Evolutionary conservation across 805 yeast species (phyloP).

Genomic region (Wickerhamomyces bovis): DNA sequence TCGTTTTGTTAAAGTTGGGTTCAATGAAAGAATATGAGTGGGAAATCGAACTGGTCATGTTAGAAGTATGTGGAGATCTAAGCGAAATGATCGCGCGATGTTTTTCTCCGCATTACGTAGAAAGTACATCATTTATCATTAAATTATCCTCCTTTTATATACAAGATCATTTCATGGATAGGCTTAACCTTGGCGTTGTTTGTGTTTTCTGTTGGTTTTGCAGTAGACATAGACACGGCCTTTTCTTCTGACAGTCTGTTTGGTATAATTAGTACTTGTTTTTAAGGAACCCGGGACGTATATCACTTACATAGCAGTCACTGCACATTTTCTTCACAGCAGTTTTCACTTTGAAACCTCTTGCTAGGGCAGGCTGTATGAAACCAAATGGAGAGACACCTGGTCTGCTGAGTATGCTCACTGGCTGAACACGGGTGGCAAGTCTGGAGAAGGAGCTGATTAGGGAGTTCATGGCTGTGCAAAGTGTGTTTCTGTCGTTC

Average conservation of each 20-base stretch:
- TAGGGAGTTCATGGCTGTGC: constrained; percentile 5
- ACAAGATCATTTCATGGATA: not conserved
- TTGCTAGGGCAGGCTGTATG: constrained; percentile 29
- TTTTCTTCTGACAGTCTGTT: constrained; percentile 80
- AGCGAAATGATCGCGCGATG: too few species aligned
- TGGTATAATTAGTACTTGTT: not conserved
- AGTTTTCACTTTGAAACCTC: constrained; percentile 88
- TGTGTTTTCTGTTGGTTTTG: constrained; percentile 88
- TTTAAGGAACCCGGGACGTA: not conserved
- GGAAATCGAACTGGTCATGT: too few species aligned
- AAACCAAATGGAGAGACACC: constrained; percentile 13
- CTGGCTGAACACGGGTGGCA: constrained; percentile 15
- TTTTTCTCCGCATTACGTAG: not conserved
- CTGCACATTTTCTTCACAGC: constrained; percentile 91
- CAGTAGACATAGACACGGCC: constrained; percentile 93
- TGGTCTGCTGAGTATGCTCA: constrained; percentile 13
- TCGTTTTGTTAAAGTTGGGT: too few species aligned
- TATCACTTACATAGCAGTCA: constrained; percentile 59
- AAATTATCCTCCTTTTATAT: not conserved
- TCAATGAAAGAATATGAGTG: too few species aligned
- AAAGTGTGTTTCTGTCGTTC: not conserved
- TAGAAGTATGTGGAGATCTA: too few species aligned
- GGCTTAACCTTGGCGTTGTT: constrained; percentile 77
- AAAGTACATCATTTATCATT: not conserved
- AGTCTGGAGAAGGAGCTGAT: constrained; percentile 15